A percentile compares a stretch with the other conserved stretches of the same genome.
These are phyloP conservation scores for Pseudocercospora musae DNA, from an alignment of 2,329 filamentous ascomycete species.

Conservation along the genomic window DNA sequence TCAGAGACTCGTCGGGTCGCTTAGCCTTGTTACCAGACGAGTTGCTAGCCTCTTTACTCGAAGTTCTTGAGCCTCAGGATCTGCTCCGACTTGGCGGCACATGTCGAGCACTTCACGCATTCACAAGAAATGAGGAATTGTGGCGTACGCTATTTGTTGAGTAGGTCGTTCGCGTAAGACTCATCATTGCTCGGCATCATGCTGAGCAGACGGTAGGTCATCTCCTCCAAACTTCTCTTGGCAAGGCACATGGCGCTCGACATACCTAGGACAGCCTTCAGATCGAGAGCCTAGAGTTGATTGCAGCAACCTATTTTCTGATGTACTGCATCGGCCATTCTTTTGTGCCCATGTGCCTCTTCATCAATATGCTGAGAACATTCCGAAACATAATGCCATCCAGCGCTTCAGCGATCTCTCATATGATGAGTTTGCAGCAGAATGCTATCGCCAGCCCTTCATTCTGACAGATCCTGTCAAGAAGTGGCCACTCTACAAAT, in stretches of 20 bases:
- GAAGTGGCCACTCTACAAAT: constrained; percentile 71
- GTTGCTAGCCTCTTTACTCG: constrained; percentile 69
- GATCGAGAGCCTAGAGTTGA: constrained; percentile 58
- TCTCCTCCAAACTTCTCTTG: constrained; percentile 56
- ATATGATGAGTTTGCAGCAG: constrained; percentile 67
- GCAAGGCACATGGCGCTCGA: constrained; percentile 82
- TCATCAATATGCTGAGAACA: constrained; percentile 63
- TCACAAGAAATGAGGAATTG: constrained; percentile 76
- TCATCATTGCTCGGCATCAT: constrained; percentile 21
- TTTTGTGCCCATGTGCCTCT: constrained; percentile 77
- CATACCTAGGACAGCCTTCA: constrained; percentile 61
- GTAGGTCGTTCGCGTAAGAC: constrained; percentile 57
- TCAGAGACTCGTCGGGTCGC: constrained; percentile 62
- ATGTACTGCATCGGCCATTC: constrained; percentile 85
- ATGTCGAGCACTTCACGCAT: constrained; percentile 84
- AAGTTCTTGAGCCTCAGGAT: constrained; percentile 63
- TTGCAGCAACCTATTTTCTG: constrained; percentile 80
- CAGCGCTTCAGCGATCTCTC: constrained; percentile 65
- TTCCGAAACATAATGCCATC: constrained; percentile 73
- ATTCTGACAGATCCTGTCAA: constrained; percentile 79
- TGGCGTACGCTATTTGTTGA: constrained; percentile 83
- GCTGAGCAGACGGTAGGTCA: constrained; percentile 41
- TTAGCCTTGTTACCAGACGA: constrained; percentile 77
- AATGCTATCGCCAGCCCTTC: constrained; percentile 80
- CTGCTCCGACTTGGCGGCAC: constrained; percentile 68